These are phyloP conservation scores for Tuber brumale DNA, from an alignment of 495 filamentous ascomycete species.

Conservation along the genomic window DNA sequence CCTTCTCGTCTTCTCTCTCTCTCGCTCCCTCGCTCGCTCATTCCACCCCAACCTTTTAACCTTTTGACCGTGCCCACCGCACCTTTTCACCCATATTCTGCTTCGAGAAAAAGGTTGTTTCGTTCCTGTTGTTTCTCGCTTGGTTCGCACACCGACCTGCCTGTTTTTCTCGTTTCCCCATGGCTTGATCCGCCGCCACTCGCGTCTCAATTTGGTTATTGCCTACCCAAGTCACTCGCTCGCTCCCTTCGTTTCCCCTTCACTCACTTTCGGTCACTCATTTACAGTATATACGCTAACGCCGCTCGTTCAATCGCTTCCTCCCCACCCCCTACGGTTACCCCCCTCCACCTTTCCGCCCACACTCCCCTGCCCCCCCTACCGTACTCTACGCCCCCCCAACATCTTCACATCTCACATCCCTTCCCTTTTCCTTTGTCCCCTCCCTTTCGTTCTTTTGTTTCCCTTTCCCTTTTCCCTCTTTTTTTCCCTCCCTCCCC, in stretches of 20 bases:
- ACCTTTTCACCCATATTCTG: background rate
- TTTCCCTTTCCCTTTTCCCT: conserved; percentile 15
- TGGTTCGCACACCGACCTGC: conserved; percentile 26
- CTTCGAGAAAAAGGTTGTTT: background rate
- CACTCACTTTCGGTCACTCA: conserved; percentile 6
- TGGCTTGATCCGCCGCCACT: conserved; percentile 32
- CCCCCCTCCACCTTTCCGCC: background rate
- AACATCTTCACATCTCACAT: conserved; percentile 27
- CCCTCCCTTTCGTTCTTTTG: conserved; percentile 16
- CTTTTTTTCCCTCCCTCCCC: conserved; percentile 20
- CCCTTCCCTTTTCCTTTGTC: conserved; percentile 24
- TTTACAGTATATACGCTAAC: background rate
- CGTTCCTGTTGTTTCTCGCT: conserved; percentile 26
- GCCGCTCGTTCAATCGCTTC: background rate
- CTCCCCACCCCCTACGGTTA: too few relatives aligned
- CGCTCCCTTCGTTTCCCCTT: background rate
- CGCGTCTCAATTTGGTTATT: conserved; percentile 20
- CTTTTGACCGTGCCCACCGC: background rate
- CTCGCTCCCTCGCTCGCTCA: background rate
- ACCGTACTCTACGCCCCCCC: conserved; percentile 21
- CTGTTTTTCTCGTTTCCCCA: conserved; percentile 16
- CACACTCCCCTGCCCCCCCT: conserved; percentile 23
- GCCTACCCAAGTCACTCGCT: conserved; percentile 8
- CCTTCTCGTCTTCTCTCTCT: background rate
- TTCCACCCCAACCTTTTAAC: background rate